These are phyloP conservation scores for Cladosporium sp. DNA, from an alignment of 2,329 filamentous ascomycete genomes.

Conservation along the genomic window DNA sequence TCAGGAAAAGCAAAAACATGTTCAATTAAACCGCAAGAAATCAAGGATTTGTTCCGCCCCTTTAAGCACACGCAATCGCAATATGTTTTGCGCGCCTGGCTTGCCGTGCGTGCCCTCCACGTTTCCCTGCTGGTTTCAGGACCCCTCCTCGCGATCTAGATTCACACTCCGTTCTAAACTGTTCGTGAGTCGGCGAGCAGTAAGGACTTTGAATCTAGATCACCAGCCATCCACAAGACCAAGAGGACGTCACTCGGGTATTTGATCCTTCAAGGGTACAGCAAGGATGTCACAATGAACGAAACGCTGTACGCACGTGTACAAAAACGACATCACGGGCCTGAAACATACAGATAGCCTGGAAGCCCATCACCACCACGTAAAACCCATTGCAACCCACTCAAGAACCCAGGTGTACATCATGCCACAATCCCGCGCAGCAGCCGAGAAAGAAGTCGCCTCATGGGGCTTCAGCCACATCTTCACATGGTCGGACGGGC, in stretches of 20 bases:
- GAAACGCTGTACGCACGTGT: not conserved
- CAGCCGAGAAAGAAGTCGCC: constrained; percentile 60
- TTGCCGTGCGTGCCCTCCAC: not conserved
- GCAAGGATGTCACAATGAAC: not conserved
- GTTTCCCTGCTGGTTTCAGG: constrained; percentile 5
- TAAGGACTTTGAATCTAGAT: too few relatives aligned
- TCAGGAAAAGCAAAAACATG: not conserved
- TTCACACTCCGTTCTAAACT: too few relatives aligned
- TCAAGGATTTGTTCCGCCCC: not conserved
- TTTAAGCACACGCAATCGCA: constrained; percentile 3
- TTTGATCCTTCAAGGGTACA: not conserved
- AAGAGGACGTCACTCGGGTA: not conserved
- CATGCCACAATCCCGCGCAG: constrained; percentile 2
- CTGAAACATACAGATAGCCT: not conserved
- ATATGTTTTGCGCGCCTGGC: not conserved
- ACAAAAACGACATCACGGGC: not conserved
- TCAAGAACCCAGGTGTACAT: too few relatives aligned
- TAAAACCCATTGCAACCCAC: not conserved
- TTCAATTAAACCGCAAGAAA: not conserved
- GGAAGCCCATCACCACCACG: too few relatives aligned
- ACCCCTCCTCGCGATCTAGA: not conserved
- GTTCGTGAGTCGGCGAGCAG: too few relatives aligned
- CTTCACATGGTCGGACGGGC: constrained; percentile 70
- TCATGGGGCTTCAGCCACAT: constrained; percentile 70
- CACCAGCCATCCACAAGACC: not conserved